phyloP scores from a whole-genome alignment of 2,329 filamentous ascomycete species.

The Verticillium dahliae region DNA sequence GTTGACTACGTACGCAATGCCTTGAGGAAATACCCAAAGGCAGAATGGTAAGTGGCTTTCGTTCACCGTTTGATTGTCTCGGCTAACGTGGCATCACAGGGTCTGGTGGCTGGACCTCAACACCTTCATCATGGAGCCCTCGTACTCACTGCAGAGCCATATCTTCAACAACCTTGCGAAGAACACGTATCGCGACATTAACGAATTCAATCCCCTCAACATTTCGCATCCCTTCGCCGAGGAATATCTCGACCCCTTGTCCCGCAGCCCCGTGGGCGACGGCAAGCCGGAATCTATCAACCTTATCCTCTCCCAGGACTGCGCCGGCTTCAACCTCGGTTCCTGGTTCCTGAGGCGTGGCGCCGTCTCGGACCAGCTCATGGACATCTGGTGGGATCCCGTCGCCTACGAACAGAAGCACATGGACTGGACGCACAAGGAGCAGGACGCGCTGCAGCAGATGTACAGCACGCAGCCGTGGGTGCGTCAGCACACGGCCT shows the following conservation, averaged over 20 bases:
- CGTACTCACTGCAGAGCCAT: slow-evolving; percentile 81
- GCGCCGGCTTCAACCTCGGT: slow-evolving; percentile 90
- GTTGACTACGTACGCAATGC: slow-evolving; percentile 86
- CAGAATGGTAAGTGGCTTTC: slow-evolving; percentile 70
- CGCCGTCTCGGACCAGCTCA: slow-evolving; percentile 80
- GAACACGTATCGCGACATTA: slow-evolving; percentile 89
- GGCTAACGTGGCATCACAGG: slow-evolving; percentile 41
- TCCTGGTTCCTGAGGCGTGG: slow-evolving; percentile 88
- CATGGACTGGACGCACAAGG: slow-evolving; percentile 98
- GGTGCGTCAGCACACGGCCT: slow-evolving; percentile 82
- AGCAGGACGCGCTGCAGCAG: slow-evolving; percentile 91
- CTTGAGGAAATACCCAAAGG: slow-evolving; percentile 88
- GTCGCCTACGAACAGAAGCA: slow-evolving; percentile 97
- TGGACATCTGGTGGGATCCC: slow-evolving; percentile 98
- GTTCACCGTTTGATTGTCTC: background rate
- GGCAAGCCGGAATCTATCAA: slow-evolving; percentile 74
- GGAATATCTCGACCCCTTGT: slow-evolving; percentile 68
- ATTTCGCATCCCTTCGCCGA: slow-evolving; percentile 76
- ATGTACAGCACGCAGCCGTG: slow-evolving; percentile 88
- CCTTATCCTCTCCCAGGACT: slow-evolving; percentile 86
- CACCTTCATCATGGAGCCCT: slow-evolving; percentile 96
- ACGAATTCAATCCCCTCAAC: slow-evolving; percentile 90
- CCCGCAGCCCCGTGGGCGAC: slow-evolving; percentile 70
- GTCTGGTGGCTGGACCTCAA: slow-evolving; percentile 99
- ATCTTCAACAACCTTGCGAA: slow-evolving; percentile 75